phyloP scores from a whole-genome alignment of 164 flowering plant species.

The Brasenia schreberi region DNA sequence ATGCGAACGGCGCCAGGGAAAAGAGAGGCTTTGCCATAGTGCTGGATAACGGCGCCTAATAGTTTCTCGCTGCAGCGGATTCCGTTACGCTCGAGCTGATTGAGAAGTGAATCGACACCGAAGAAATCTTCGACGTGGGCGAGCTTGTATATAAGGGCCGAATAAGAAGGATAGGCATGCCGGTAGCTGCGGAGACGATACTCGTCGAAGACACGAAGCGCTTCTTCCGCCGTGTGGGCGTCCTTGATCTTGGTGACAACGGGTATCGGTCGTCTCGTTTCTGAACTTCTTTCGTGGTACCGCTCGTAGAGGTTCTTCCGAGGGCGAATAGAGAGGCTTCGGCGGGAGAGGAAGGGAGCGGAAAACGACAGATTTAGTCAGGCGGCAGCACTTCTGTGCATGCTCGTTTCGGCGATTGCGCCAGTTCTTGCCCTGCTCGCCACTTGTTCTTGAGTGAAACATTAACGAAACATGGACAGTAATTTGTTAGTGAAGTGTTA shows the following conservation, averaged over 20 bases:
- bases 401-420: no score
- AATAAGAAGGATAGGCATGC: conserved; percentile 72
- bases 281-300: neutral
- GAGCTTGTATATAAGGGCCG: conserved; percentile 69
- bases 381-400: no score
- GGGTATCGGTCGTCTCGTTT: neutral
- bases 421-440: no score
- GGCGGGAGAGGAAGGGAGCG: no score
- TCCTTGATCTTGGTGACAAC: conserved; percentile 39
- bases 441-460: no score
- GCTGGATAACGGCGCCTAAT: conserved; percentile 50
- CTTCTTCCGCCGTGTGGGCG: conserved; percentile 31
- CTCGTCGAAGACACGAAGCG: conserved; percentile 37
- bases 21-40: conserved; percentile 47
- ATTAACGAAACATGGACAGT: no score
- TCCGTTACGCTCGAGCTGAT: conserved; percentile 16
- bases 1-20: conserved; percentile 42
- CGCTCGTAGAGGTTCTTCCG: neutral
- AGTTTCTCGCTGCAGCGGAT: conserved; percentile 48
- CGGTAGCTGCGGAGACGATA: conserved; percentile 35
- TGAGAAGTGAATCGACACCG: conserved; percentile 34
- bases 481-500: no score
- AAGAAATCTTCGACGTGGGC: conserved; percentile 45
- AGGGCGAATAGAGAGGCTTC: no score
- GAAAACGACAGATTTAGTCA: no score